Conservation (phyloP, 257 asterid genomes). For the Hygrophila difformis region DNA sequence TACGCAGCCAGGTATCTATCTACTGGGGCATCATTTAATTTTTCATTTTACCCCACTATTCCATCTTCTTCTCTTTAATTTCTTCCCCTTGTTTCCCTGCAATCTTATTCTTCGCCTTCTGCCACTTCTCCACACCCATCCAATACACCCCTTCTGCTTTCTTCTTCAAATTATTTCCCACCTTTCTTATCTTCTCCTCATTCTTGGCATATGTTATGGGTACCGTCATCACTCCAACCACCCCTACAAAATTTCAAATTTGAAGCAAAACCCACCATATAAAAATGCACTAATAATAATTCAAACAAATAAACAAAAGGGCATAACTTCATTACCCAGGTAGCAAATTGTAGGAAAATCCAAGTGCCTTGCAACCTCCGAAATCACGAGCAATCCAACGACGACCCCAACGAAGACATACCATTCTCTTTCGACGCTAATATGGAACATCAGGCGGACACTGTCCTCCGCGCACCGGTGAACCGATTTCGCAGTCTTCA, state of each 20-base stretch:
- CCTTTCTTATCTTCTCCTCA: constrained; percentile 21
- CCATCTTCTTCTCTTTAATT: constrained; percentile 36
- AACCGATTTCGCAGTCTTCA: background rate
- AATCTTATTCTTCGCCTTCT: constrained; percentile 19
- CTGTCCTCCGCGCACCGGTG: constrained; percentile 23
- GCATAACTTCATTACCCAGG: too few relatives aligned
- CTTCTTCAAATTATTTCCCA: constrained; percentile 20
- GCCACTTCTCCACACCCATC: constrained; percentile 21
- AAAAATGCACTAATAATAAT: too few relatives aligned
- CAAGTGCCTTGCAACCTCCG: constrained; percentile 23
- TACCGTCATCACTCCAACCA: constrained; percentile 24
- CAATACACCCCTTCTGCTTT: constrained; percentile 15
- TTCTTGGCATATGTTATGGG: constrained; percentile 19
- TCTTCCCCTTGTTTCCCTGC: constrained; percentile 17
- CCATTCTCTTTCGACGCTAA: constrained; percentile 43
- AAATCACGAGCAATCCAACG: constrained; percentile 19
- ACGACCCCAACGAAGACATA: constrained; percentile 31
- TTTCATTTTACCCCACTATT: too few relatives aligned
- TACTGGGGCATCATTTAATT: too few relatives aligned
- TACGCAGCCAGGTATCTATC: too few relatives aligned
- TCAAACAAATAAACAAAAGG: too few relatives aligned
- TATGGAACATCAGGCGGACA: constrained; percentile 31
- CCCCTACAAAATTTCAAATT: too few relatives aligned
- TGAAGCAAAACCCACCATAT: too few relatives aligned
- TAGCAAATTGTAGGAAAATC: constrained; percentile 30